Percentiles rank a stretch among this genome's conserved stretches.
These are phyloP conservation scores for Crucibulum laeve DNA, from an alignment of 768 basidiomycete species.

Conservation along the genomic window DNA sequence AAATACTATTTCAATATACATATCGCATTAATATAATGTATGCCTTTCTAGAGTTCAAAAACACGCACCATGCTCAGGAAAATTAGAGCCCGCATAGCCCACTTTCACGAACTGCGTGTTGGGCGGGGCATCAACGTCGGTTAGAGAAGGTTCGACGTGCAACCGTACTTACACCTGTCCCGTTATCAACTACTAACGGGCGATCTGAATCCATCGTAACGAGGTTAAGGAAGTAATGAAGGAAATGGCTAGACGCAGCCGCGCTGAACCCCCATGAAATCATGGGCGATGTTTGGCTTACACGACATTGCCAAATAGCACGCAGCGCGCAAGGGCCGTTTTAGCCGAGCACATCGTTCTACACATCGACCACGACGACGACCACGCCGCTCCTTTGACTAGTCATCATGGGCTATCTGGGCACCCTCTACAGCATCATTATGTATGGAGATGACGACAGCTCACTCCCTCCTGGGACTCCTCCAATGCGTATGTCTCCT, in stretches of 20 bases:
- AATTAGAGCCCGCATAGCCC: slow-evolving; percentile 90
- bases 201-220: slow-evolving; percentile 38
- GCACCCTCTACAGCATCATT: not conserved
- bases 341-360: not conserved
- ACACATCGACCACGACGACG: not conserved
- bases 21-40: not conserved
- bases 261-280: too few relatives aligned
- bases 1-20: slow-evolving; percentile 56
- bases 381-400: not conserved
- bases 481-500: slow-evolving; percentile 19
- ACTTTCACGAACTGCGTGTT: slow-evolving; percentile 79
- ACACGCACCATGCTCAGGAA: slow-evolving; percentile 81
- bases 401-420: not conserved
- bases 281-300: too few relatives aligned
- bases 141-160: not conserved
- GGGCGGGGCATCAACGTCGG: slow-evolving; percentile 6
- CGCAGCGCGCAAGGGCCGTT: not conserved
- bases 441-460: not conserved
- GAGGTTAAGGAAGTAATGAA: too few relatives aligned
- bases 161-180: slow-evolving; percentile 67
- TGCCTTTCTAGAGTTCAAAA: not conserved
- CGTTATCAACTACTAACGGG: slow-evolving; percentile 83
- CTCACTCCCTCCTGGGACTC: slow-evolving; percentile 20
- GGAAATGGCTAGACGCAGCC: too few relatives aligned
- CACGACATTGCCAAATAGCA: not conserved